Base-by-base conservation (phyloP, 1,284 basidiomycete species). In the Naganishia cerealis region DNA sequence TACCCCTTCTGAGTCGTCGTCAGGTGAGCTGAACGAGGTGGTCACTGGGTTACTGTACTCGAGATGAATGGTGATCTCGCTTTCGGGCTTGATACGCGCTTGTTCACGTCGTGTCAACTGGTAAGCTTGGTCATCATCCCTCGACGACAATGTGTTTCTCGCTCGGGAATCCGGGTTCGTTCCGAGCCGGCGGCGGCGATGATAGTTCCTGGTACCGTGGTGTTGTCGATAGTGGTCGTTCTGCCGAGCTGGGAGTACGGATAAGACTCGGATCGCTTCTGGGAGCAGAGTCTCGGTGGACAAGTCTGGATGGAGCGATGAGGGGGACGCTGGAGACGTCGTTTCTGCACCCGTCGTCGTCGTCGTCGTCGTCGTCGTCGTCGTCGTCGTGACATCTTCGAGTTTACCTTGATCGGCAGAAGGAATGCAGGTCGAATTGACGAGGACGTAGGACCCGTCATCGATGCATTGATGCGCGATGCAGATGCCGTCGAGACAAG, bases 391-490 rank as follows among this genome's bases (percentile, higher is more conserved):
- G 10, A 24, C 3, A 9, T 43, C 6, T 1, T 39, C 24, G 3
- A 13, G 2, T n/a, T 18, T 5, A 1, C 43, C 24, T 1, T 2
- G n/a, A 3, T 39, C 26, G 36, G 56, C 21, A 6, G 26, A 29
- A 9, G 40, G 33, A 33, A 53, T 18, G 29, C 59, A 62, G 10
- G 59, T 62, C 9, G 59, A 36, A n/a, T 50, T 36, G 59, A 62
- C 59, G 48, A 62, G 46, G 15, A 38, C 21, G 33, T 50, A 62
- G 3, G 46, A 33, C 15, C 24, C 57, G 15, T 58, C 57, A 0
- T 58, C 48, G 16, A 40, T 48, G 48, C 59, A 62, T 62, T 38
- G 46, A 21, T 52, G 46, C 8, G 59, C 59, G 18, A 52, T 21
- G 36, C 59, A 62, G 10, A 29, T n/a, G 16, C 59, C 59, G 10